Evolutionary conservation across 2,329 filamentous ascomycete genomes (phyloP), one percentile per base, ranked within the genome.

Genomic region (Westerdykella aurantiaca): DNA sequence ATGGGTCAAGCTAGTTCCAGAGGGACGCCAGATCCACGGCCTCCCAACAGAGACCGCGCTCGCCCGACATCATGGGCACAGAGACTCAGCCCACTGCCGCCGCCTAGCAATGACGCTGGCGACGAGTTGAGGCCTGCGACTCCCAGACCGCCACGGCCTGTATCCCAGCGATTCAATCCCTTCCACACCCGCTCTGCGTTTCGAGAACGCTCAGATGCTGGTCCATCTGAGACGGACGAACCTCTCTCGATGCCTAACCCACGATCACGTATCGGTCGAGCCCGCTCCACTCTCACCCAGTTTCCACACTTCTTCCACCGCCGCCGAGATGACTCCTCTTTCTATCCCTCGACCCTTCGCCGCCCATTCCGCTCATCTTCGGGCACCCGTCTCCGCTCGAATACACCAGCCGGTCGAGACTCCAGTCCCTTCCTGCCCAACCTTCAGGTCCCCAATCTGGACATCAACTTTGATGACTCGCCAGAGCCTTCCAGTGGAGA

Each of bases 1-100:
- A 69, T 69, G 67, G 67, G 67, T 46, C 66, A 67, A 58, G 59
- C 61, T 50, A 61, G 55, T 51, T 69, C 67, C 17, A 55, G 58
- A 52, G 57, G 53, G 48, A 46, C 52, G 47, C 37, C 55, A 29
- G 53, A 56, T 37, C 48, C 52, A 44, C 52, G 53, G 31, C 46
- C 53, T 42, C 59, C 58, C 48, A 56, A 50, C 47, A 52, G 58
- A 46, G 35, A 53, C 43, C 33, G 33, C 33, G n/a, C 33, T 9
- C 64, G 64, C 39, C 60, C 62, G 41, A 42, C 50, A 17, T 66
- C 63, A 42, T 65, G 63, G 63, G 60, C 59, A 48, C 60, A 57
- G 41, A 54, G 55, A 47, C 46, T 56, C 49, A 49, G 52, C 42
- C 48, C 47, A 38, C 38, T 50, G 51, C 45, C 43, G 38, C 53